Conservation (phyloP, 768 basidiomycete species). For the Psilocybe subaeruginosa region DNA sequence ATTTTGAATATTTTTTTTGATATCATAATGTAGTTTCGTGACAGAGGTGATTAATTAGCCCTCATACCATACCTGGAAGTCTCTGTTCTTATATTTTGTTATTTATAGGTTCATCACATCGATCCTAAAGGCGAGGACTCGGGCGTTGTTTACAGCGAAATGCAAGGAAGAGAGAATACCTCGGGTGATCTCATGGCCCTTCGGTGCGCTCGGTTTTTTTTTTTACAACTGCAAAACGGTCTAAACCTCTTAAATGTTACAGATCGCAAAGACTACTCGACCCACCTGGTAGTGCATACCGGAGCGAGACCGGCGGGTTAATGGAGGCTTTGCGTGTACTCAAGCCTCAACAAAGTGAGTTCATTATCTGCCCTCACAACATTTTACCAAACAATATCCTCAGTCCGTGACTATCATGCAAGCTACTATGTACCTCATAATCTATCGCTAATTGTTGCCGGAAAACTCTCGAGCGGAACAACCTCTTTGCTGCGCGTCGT, state of each 20-base stretch:
- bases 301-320: constrained; percentile 95
- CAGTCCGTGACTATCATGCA: constrained; percentile 88
- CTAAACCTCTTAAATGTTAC: constrained; percentile 1
- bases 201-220: constrained; percentile 47
- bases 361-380: constrained; percentile 2
- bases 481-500: constrained; percentile 78
- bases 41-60: constrained; percentile 52
- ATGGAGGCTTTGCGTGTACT: constrained; percentile 90
- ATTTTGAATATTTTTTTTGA: constrained; percentile 9
- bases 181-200: constrained; percentile 90
- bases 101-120: constrained; percentile 85
- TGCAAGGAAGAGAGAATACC: constrained; percentile 96
- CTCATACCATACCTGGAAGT: too few species aligned
- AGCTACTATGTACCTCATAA: constrained; percentile 96
- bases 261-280: constrained; percentile 85
- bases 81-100: neutral
- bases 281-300: constrained; percentile 81
- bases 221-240: neutral
- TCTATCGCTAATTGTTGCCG: constrained; percentile 84
- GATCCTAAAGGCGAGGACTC: constrained; percentile 89
- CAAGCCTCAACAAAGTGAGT: constrained; percentile 84
- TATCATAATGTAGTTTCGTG: constrained; percentile 40
- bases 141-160: constrained; percentile 96
- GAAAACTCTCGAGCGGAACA: constrained; percentile 81
- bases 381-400: constrained; percentile 9